Conservation (phyloP, 2,329 filamentous ascomycete species). For the Alternaria arbusti region DNA sequence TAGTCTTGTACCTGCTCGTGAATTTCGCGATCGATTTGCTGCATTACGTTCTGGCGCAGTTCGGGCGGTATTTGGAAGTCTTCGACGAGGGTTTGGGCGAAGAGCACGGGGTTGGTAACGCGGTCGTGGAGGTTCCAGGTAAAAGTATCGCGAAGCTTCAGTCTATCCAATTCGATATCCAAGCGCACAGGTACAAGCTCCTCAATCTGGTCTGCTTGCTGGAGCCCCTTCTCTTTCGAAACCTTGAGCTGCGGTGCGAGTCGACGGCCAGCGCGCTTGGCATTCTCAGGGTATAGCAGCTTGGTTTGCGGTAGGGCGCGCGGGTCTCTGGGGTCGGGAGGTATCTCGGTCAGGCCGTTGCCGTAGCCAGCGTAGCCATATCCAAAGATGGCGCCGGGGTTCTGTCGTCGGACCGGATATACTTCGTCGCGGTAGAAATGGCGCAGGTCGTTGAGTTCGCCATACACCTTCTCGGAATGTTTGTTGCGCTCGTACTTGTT, state of each 20-base stretch:
- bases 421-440: constrained; percentile 49
- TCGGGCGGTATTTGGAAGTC: constrained; percentile 80
- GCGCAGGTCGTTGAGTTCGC: constrained; percentile 49
- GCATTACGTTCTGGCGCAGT: constrained; percentile 59
- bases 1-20: constrained; percentile 91
- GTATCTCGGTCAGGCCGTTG: constrained; percentile 76
- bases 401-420: constrained; percentile 64
- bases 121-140: constrained; percentile 98
- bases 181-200: constrained; percentile 89
- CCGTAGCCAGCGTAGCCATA: constrained; percentile 86
- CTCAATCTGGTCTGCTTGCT: constrained; percentile 91
- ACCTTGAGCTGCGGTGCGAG: constrained; percentile 76
- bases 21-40: constrained; percentile 76
- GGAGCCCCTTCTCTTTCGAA: constrained; percentile 76
- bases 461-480: constrained; percentile 69
- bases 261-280: constrained; percentile 77
- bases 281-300: constrained; percentile 80
- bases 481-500: constrained; percentile 58
- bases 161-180: constrained; percentile 94
- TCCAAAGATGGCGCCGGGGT: constrained; percentile 67
- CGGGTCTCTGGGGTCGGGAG: constrained; percentile 51
- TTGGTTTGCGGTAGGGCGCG: constrained; percentile 56
- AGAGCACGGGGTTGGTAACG: constrained; percentile 77
- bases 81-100: constrained; percentile 88
- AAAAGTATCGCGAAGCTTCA: constrained; percentile 95